phyloP scores from a whole-genome alignment of 768 basidiomycete genomes.

The Russula sp. region DNA sequence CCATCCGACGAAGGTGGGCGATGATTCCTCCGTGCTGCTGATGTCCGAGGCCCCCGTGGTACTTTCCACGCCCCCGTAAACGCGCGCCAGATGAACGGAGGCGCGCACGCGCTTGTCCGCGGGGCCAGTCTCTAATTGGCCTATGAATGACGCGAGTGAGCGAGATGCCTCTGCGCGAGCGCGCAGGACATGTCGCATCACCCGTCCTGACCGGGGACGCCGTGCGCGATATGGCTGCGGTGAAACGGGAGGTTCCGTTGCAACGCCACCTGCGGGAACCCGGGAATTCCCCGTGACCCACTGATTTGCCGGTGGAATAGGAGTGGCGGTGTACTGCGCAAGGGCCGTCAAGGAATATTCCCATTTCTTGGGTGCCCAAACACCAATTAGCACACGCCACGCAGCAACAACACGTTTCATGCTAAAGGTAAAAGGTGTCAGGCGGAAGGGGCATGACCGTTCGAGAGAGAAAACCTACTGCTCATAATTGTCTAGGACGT shows the following conservation, averaged over 20 bases:
- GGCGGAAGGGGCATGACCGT: constrained; percentile 26
- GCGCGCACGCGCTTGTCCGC: constrained; percentile 49
- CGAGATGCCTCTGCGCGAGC: constrained; percentile 81
- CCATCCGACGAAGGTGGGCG: constrained; percentile 45
- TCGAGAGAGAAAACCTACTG: constrained; percentile 44
- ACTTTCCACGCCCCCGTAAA: constrained; percentile 43
- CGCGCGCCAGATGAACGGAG: constrained; percentile 48
- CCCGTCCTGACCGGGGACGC: constrained; percentile 71
- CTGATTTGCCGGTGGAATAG: constrained; percentile 61
- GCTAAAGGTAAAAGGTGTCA: constrained; percentile 35
- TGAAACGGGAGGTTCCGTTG: constrained; percentile 26
- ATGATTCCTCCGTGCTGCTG: constrained; percentile 33
- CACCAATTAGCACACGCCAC: constrained; percentile 95
- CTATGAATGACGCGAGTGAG: constrained; percentile 69
- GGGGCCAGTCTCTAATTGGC: constrained; percentile 50
- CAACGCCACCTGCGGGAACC: constrained; percentile 33
- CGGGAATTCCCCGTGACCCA: constrained; percentile 57
- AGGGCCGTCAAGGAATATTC: constrained; percentile 76
- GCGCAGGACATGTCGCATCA: constrained; percentile 86
- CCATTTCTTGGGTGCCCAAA: constrained; percentile 85
- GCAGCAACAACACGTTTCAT: constrained; percentile 84
- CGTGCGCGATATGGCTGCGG: constrained; percentile 34
- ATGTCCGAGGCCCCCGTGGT: constrained; percentile 31
- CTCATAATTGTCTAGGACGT: constrained; percentile 62
- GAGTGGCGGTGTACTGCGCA: constrained; percentile 66